Evolutionary conservation across 192 early-diverging fungal species (phyloP).

Genomic region (Polychytrium aggregatum): DNA sequence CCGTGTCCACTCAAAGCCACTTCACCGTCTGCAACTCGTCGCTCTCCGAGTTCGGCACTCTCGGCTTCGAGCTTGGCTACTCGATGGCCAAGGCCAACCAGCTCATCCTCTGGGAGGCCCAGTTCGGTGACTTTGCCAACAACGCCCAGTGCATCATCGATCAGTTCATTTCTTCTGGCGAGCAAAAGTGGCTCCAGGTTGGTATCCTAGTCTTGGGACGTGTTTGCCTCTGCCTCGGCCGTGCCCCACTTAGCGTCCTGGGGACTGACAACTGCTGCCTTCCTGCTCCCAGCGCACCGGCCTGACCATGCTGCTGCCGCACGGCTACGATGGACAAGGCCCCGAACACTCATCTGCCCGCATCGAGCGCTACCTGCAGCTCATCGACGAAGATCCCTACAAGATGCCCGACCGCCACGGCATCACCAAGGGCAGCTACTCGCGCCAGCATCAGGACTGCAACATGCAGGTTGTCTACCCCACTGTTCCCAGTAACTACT

Average conservation of each 20-base stretch:
- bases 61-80: slow-evolving; percentile 97
- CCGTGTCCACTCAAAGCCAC: slow-evolving; percentile 50
- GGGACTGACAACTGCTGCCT: slow-evolving; percentile 1
- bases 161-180: slow-evolving; percentile 91
- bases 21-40: slow-evolving; percentile 94
- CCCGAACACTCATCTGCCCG: slow-evolving; percentile 95
- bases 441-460: slow-evolving; percentile 94
- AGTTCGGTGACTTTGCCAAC: slow-evolving; percentile 98
- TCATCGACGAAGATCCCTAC: slow-evolving; percentile 92
- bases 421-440: slow-evolving; percentile 29
- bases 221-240: slow-evolving; percentile 1
- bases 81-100: slow-evolving; percentile 89
- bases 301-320: slow-evolving; percentile 84
- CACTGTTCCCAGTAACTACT: slow-evolving; percentile 96
- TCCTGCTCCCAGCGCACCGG: slow-evolving; percentile 68
- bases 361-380: slow-evolving; percentile 90
- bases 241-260: neutral
- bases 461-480: slow-evolving; percentile 97
- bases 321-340: slow-evolving; percentile 97
- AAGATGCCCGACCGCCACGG: slow-evolving; percentile 32
- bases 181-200: slow-evolving; percentile 93
- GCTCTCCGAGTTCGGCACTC: slow-evolving; percentile 86
- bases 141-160: slow-evolving; percentile 96
- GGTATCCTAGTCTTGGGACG: too few relatives aligned
- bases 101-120: slow-evolving; percentile 93